Percentiles rank a stretch among this genome's conserved stretches.
Conservation (phyloP, 176 grass and related monocot species). For the Areca catechu region DNA sequence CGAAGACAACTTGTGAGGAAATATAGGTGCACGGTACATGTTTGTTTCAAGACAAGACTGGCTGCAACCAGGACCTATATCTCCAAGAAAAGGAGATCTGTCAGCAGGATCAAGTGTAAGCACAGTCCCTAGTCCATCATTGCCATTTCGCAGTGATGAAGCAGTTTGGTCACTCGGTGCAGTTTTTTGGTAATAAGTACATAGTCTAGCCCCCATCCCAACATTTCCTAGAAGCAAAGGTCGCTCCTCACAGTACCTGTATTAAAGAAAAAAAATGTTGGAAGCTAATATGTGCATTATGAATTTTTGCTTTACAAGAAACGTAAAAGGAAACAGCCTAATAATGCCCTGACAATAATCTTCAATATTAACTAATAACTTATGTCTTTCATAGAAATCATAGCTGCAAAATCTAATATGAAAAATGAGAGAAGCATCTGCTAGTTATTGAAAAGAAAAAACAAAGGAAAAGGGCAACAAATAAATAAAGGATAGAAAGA, state of each 20-base stretch:
- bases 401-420: no score
- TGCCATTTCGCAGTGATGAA: slow-evolving; percentile 45
- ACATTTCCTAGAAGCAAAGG: slow-evolving; percentile 77
- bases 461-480: not conserved
- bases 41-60: slow-evolving; percentile 89
- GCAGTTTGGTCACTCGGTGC: slow-evolving; percentile 56
- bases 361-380: no score
- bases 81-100: slow-evolving; percentile 91
- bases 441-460: not conserved
- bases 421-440: no score
- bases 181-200: slow-evolving; percentile 93
- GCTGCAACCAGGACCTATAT: slow-evolving; percentile 53
- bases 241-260: slow-evolving; percentile 95
- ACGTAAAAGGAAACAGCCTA: no score
- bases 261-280: not conserved
- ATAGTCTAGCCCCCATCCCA: slow-evolving; percentile 92
- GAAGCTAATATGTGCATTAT: no score
- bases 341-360: no score
- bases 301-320: no score
- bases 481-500: not conserved
- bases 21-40: slow-evolving; percentile 84
- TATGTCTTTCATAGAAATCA: no score
- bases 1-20: slow-evolving; percentile 64
- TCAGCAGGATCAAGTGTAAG: slow-evolving; percentile 74
- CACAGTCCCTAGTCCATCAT: slow-evolving; percentile 58